phyloP scores from a whole-genome alignment of 2,329 filamentous ascomycete genomes.

The Moelleriella libera region DNA sequence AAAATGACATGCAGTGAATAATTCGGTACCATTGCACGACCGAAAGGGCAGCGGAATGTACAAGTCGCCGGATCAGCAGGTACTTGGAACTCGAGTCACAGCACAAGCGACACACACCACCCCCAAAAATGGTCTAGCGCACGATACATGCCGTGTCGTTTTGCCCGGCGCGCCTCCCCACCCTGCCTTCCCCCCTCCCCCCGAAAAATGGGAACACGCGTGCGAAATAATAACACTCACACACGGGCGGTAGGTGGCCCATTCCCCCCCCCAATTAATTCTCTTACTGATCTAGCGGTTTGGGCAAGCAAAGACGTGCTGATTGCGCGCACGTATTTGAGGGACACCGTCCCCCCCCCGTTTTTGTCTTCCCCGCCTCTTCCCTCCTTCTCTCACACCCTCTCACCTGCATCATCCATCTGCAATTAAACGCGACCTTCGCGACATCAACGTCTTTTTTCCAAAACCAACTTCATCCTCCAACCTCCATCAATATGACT shows the following conservation, averaged over 20 bases:
- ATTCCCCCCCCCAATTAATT: not conserved
- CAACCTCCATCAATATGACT: constrained; percentile 46
- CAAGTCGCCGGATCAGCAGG: not conserved
- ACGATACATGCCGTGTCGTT: not conserved
- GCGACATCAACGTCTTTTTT: not conserved
- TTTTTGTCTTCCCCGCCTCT: constrained; percentile 8
- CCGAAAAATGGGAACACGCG: not conserved
- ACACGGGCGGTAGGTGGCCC: not conserved
- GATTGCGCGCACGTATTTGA: constrained; percentile 26
- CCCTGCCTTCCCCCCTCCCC: not conserved
- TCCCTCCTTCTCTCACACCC: constrained; percentile 7
- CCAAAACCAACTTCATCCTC: constrained; percentile 2
- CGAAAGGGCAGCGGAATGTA: too few species aligned
- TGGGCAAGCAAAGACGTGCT: constrained; percentile 8
- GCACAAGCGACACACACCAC: not conserved
- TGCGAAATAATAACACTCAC: not conserved
- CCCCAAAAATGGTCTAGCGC: constrained; percentile 3
- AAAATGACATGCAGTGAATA: not conserved
- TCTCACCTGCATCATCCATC: constrained; percentile 8
- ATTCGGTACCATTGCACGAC: not conserved
- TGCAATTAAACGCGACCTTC: constrained; percentile 6
- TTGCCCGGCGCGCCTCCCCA: too few species aligned
- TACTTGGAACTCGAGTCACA: not conserved
- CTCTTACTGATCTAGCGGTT: constrained; percentile 8
- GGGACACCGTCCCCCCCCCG: constrained; percentile 1